A percentile compares a stretch with the other conserved stretches of the same genome.
These are phyloP conservation scores for Coemansia sp. DNA, from an alignment of 192 early-diverging fungal genomes.

Conservation along the genomic window DNA sequence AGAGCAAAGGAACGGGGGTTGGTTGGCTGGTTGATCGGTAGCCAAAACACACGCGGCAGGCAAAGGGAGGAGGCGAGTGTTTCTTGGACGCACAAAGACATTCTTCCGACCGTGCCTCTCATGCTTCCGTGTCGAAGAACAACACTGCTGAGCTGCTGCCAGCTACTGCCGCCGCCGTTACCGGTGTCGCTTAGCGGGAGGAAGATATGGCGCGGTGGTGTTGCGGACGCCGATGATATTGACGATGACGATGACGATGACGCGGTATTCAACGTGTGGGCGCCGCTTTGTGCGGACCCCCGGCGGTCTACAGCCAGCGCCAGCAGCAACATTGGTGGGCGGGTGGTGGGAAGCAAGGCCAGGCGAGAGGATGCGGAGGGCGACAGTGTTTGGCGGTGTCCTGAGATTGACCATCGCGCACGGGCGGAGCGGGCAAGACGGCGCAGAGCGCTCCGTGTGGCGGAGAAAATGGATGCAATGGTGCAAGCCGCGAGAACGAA, in stretches of 20 bases:
- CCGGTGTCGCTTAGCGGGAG: background rate
- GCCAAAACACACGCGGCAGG: no score
- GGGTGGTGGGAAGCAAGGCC: background rate
- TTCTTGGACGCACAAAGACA: no score
- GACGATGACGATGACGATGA: slow-evolving; percentile 6
- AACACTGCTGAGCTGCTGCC: slow-evolving; percentile 32
- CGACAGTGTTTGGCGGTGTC: slow-evolving; percentile 31
- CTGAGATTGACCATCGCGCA: slow-evolving; percentile 21
- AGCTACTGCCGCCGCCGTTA: slow-evolving; percentile 17
- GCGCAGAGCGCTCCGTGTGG: slow-evolving; percentile 25
- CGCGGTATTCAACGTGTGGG: slow-evolving; percentile 22
- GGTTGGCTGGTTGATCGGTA: no score
- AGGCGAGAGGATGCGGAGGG: background rate
- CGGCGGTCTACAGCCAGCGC: background rate
- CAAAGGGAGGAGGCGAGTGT: no score
- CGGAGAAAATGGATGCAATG: slow-evolving; percentile 20
- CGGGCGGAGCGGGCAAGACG: slow-evolving; percentile 11
- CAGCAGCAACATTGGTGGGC: no score
- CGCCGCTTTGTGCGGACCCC: slow-evolving; percentile 11
- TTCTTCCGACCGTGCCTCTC: no score
- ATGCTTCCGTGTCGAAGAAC: slow-evolving; percentile 15
- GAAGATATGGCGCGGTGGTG: no score
- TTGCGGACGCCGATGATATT: background rate
- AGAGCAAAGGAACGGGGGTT: no score
- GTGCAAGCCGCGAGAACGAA: slow-evolving; percentile 18